These are phyloP conservation scores for Fusarium haematococcum DNA, from an alignment of 2,329 filamentous ascomycete genomes.

Conservation along the genomic window DNA sequence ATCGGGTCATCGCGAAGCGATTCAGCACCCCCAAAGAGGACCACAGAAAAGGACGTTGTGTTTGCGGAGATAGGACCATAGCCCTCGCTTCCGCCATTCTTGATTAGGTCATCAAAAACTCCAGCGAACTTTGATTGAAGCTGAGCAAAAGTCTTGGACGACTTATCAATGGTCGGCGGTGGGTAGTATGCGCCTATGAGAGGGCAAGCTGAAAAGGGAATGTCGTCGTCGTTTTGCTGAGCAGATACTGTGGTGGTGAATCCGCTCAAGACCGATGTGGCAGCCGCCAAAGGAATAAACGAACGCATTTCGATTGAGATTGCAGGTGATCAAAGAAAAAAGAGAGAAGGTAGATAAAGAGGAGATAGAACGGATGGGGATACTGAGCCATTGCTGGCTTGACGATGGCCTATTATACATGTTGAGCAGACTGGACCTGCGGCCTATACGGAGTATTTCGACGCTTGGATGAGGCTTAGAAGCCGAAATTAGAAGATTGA, in stretches of 20 bases:
- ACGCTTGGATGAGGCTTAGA: slow-evolving; percentile 14
- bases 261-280: background rate
- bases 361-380: background rate
- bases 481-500: background rate
- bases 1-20: slow-evolving; percentile 10
- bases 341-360: background rate
- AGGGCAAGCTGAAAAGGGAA: slow-evolving; percentile 33
- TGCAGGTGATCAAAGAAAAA: background rate
- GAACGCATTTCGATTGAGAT: slow-evolving; percentile 1
- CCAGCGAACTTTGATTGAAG: slow-evolving; percentile 13
- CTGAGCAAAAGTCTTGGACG: background rate
- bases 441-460: background rate
- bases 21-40: slow-evolving; percentile 30
- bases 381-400: background rate
- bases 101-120: slow-evolving; percentile 26
- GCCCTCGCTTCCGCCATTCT: slow-evolving; percentile 25
- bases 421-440: no score
- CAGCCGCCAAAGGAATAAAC: background rate
- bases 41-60: slow-evolving; percentile 36
- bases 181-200: slow-evolving; percentile 39
- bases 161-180: slow-evolving; percentile 19
- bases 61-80: slow-evolving; percentile 29
- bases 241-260: background rate
- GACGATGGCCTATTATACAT: background rate
- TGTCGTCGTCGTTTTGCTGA: slow-evolving; percentile 7